Percentiles rank a stretch among this genome's conserved stretches.
Evolutionary conservation across 768 basidiomycete species (phyloP).

Genomic region (Pleurotus citrinopileatus): DNA sequence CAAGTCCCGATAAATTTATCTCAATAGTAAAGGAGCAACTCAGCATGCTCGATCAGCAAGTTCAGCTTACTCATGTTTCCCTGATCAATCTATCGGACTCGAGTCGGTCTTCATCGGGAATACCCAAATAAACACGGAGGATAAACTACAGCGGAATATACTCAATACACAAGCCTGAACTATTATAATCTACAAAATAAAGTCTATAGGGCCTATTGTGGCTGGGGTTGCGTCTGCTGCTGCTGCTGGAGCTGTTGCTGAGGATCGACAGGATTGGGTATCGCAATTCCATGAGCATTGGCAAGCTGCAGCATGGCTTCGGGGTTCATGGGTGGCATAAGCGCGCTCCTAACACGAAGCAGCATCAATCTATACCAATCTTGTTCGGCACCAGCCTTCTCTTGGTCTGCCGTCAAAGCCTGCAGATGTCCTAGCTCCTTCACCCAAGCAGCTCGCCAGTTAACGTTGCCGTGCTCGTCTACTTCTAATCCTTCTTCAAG

Average conservation of each 20-base stretch:
- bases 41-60: not conserved
- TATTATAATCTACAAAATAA: slow-evolving; percentile 5
- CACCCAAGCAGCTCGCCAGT: slow-evolving; percentile 78
- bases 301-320: slow-evolving; percentile 38
- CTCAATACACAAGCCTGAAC: not conserved
- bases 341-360: slow-evolving; percentile 68
- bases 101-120: slow-evolving; percentile 8
- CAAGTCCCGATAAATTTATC: not conserved
- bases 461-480: slow-evolving; percentile 76
- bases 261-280: slow-evolving; percentile 36
- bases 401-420: slow-evolving; percentile 76
- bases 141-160: not conserved
- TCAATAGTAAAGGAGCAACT: not conserved
- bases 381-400: slow-evolving; percentile 75
- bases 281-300: slow-evolving; percentile 38
- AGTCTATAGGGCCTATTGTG: slow-evolving; percentile 6
- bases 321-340: slow-evolving; percentile 61
- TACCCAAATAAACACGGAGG: not conserved
- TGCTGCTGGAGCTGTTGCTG: slow-evolving; percentile 29
- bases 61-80: slow-evolving; percentile 9
- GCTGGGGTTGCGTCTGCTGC: slow-evolving; percentile 26
- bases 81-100: not conserved
- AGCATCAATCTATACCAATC: slow-evolving; percentile 90
- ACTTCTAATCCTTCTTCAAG: slow-evolving; percentile 66
- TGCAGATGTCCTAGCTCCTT: slow-evolving; percentile 78